A percentile compares a stretch with the other conserved stretches of the same genome.
phyloP scores from a whole-genome alignment of 2,329 filamentous ascomycete species.

The Aspergillus tamarii region DNA sequence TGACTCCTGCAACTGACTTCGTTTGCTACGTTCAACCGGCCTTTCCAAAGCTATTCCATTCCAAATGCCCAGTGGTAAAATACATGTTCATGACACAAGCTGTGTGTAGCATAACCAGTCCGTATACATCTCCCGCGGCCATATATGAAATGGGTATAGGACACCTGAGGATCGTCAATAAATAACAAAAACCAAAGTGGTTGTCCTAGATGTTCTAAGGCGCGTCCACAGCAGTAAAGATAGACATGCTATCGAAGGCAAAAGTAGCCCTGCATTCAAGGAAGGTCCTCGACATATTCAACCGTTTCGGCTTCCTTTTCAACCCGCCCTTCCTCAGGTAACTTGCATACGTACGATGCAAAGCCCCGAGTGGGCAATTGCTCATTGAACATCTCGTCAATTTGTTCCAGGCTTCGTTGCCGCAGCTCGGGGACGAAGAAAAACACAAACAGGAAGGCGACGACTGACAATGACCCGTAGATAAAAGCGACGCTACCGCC shows the following conservation, averaged over 20 bases:
- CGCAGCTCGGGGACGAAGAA: slow-evolving; percentile 33
- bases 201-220: no score
- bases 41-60: background rate
- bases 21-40: no score
- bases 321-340: background rate
- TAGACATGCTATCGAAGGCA: no score
- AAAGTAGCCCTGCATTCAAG: background rate
- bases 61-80: background rate
- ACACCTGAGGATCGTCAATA: no score
- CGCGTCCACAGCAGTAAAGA: no score
- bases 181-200: no score
- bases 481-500: slow-evolving; percentile 27
- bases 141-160: no score
- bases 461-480: slow-evolving; percentile 27
- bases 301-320: background rate
- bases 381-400: slow-evolving; percentile 33
- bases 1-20: no score
- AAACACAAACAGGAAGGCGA: slow-evolving; percentile 26
- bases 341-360: background rate
- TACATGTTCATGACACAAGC: background rate
- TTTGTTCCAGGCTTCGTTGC: slow-evolving; percentile 28
- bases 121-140: no score
- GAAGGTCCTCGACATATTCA: background rate
- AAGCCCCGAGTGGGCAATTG: background rate
- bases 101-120: no score